A percentile compares a stretch with the other conserved stretches of the same genome.
Evolutionary conservation across 345 rosid genomes (phyloP).

Genomic region (Bruguiera sexangula): DNA sequence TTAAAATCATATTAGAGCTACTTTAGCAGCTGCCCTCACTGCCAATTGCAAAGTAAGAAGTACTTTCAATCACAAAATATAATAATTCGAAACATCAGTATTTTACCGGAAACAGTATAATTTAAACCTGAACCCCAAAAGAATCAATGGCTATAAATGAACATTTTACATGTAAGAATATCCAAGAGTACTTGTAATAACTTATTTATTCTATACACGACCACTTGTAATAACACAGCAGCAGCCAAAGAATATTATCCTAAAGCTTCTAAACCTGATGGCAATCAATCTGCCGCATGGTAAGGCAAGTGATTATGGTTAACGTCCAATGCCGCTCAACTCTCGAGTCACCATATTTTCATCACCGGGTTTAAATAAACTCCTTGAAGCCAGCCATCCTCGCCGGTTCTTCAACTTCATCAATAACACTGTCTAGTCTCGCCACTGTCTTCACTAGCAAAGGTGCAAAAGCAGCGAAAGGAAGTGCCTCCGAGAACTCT

Average conservation of each 20-base stretch:
- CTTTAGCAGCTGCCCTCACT: too few relatives aligned
- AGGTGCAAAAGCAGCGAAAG: constrained; percentile 81
- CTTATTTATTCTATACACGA: not conserved
- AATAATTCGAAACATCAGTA: too few relatives aligned
- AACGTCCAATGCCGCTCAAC: constrained; percentile 21
- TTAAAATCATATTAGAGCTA: too few relatives aligned
- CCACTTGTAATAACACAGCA: constrained; percentile 2
- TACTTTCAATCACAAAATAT: too few relatives aligned
- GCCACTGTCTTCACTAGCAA: constrained; percentile 69
- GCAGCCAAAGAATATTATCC: too few relatives aligned
- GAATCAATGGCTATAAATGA: too few relatives aligned
- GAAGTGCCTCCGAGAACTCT: constrained; percentile 77
- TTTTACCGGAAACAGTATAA: too few relatives aligned
- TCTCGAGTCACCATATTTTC: constrained; percentile 26
- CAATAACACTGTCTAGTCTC: constrained; percentile 65
- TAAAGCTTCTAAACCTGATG: constrained; percentile 6
- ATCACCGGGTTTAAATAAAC: constrained; percentile 38
- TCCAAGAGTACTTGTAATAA: too few relatives aligned
- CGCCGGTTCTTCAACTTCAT: constrained; percentile 66
- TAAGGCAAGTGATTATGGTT: constrained; percentile 26
- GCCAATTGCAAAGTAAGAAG: too few relatives aligned
- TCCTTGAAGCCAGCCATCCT: constrained; percentile 62
- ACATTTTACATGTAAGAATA: too few relatives aligned
- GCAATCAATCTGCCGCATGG: constrained; percentile 4
- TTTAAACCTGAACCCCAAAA: too few relatives aligned